Percentiles rank a stretch among this genome's conserved stretches.
These are phyloP conservation scores for Macrolepiota fuliginosa DNA, from an alignment of 768 basidiomycete genomes.

Conservation along the genomic window DNA sequence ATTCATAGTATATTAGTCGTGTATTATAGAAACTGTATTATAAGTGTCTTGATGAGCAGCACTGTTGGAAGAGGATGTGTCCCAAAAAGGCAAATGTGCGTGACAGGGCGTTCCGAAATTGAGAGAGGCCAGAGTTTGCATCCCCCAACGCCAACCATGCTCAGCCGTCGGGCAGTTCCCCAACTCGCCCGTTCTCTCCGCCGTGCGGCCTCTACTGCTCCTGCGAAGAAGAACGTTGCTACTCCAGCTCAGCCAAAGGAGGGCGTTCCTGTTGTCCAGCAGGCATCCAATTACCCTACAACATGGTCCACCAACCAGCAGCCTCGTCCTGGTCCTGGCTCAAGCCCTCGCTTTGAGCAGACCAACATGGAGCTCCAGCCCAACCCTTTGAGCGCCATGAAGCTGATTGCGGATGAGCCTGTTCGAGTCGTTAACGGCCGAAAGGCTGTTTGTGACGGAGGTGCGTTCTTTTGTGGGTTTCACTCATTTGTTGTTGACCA, in stretches of 20 bases:
- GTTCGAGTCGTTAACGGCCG: conserved; percentile 77
- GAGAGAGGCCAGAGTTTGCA: conserved; percentile 16
- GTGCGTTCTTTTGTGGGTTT: conserved; percentile 44
- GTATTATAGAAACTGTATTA: background rate
- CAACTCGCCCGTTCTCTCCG: conserved; percentile 29
- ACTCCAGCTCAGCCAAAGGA: conserved; percentile 17
- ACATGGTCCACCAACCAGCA: conserved; percentile 89
- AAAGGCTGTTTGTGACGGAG: conserved; percentile 93
- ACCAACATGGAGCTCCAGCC: conserved; percentile 86
- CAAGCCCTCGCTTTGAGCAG: conserved; percentile 90
- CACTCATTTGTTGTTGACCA: background rate
- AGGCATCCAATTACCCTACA: conserved; percentile 79
- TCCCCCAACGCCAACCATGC: conserved; percentile 29
- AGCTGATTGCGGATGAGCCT: conserved; percentile 83
- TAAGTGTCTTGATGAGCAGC: too few relatives aligned
- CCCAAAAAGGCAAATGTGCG: conserved; percentile 12
- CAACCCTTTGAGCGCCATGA: conserved; percentile 87
- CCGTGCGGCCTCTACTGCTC: conserved; percentile 25
- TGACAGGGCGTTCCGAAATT: conserved; percentile 13
- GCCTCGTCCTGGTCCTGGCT: conserved; percentile 55
- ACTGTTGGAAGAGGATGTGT: background rate
- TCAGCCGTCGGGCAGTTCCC: conserved; percentile 35
- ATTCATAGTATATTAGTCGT: background rate
- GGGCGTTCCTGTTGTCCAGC: conserved; percentile 35
- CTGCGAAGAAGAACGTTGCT: conserved; percentile 24